Evolutionary conservation across 805 yeast species (phyloP).

Genomic region (Myxozyma lipomycoides): DNA sequence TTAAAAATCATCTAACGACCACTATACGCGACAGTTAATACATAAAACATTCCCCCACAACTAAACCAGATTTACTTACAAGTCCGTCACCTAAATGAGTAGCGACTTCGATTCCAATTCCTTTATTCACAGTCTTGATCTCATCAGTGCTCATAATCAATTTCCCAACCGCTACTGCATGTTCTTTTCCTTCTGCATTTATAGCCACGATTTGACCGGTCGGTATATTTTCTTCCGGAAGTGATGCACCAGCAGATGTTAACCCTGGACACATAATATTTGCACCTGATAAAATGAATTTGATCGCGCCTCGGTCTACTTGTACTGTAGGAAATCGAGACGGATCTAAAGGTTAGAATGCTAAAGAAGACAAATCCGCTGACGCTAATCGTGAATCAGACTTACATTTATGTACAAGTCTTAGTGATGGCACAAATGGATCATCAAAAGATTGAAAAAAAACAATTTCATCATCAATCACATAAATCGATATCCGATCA

Average conservation of each 20-base stretch:
- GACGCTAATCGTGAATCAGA: neutral
- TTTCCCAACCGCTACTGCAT: constrained; percentile 87
- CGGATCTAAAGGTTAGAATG: constrained; percentile 45
- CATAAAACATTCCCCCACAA: neutral
- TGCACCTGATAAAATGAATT: constrained; percentile 92
- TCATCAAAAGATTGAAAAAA: constrained; percentile 78
- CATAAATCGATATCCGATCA: constrained; percentile 72
- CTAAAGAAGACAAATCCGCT: neutral
- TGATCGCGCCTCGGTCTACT: constrained; percentile 95
- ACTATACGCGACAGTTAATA: constrained; percentile 2
- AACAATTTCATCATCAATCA: constrained; percentile 67
- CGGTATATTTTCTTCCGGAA: constrained; percentile 59
- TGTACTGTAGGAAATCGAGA: constrained; percentile 77
- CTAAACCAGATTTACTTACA: constrained; percentile 8
- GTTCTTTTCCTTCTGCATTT: constrained; percentile 89
- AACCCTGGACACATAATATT: constrained; percentile 63
- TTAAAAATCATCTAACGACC: constrained; percentile 20
- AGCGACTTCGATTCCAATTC: constrained; percentile 79
- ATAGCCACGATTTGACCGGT: constrained; percentile 72
- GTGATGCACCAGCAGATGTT: constrained; percentile 31
- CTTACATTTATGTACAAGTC: constrained; percentile 62
- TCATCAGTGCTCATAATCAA: constrained; percentile 85
- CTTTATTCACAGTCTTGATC: constrained; percentile 76
- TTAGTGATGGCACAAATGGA: constrained; percentile 70
- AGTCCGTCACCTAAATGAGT: constrained; percentile 88